Percentiles rank a stretch among this genome's conserved stretches.
phyloP scores from a whole-genome alignment of 73 alveolate genomes.

The Breviolum minutum region DNA sequence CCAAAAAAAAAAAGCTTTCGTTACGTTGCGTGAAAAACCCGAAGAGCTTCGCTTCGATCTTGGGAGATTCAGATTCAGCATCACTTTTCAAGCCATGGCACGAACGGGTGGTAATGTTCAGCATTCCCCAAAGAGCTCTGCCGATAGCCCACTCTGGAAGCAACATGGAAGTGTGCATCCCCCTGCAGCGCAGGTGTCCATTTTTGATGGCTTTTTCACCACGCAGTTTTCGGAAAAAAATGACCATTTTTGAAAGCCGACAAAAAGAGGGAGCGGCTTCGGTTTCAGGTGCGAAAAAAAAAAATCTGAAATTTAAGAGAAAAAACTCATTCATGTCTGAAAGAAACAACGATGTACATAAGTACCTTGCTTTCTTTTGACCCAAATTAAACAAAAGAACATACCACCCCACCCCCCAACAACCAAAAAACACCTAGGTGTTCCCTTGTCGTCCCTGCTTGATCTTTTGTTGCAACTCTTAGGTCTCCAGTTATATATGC shows the following conservation, averaged over 20 bases:
- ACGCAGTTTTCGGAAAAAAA: background rate
- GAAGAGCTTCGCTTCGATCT: background rate
- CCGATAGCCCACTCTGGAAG: constrained; percentile 87
- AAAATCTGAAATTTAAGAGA: too few relatives aligned
- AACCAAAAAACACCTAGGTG: too few relatives aligned
- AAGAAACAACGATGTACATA: too few relatives aligned
- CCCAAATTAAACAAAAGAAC: too few relatives aligned
- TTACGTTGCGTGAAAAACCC: background rate
- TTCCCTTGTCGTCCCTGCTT: too few relatives aligned
- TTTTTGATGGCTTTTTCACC: background rate
- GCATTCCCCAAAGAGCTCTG: constrained; percentile 86
- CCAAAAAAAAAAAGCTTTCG: background rate
- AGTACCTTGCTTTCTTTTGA: too few relatives aligned
- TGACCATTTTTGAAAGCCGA: background rate
- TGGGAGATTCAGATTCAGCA: background rate
- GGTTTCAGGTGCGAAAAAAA: too few relatives aligned
- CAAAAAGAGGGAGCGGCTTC: background rate
- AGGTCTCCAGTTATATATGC: too few relatives aligned
- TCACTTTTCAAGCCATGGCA: background rate
- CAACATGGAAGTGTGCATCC: constrained; percentile 12
- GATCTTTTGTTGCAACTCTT: too few relatives aligned
- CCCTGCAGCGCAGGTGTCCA: constrained; percentile 11
- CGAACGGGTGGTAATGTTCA: constrained; percentile 59
- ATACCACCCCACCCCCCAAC: too few relatives aligned
- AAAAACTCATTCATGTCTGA: too few relatives aligned